A percentile compares a stretch with the other conserved stretches of the same genome.
Conservation (phyloP, 768 basidiomycete species). For the Lentinula aciculospora region DNA sequence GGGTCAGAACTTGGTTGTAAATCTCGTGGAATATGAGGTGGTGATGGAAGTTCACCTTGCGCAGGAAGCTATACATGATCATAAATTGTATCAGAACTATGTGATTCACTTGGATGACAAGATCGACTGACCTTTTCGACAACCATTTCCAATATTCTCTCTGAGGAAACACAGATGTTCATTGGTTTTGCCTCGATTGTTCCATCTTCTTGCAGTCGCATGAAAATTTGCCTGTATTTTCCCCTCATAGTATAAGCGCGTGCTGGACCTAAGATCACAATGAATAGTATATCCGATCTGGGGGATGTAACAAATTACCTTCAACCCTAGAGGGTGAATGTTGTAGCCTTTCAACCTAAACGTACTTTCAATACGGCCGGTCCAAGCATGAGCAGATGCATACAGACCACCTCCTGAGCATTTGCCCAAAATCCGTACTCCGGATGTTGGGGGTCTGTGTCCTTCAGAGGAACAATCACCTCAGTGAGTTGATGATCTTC, state of each 20-base stretch:
- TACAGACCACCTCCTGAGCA: constrained; percentile 51
- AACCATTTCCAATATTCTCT: constrained; percentile 50
- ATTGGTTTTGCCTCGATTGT: constrained; percentile 44
- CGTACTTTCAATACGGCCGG: neutral
- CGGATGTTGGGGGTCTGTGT: constrained; percentile 29
- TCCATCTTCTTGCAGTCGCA: constrained; percentile 53
- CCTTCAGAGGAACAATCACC: constrained; percentile 52
- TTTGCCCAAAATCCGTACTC: constrained; percentile 68
- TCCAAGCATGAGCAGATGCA: neutral
- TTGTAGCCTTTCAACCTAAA: constrained; percentile 49
- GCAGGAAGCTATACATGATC: constrained; percentile 26
- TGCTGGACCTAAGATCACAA: constrained; percentile 47
- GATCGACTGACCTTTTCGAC: constrained; percentile 49
- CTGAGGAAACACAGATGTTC: constrained; percentile 49
- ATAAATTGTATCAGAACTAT: neutral
- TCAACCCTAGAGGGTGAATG: constrained; percentile 61
- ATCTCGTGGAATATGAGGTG: constrained; percentile 27
- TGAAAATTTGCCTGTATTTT: constrained; percentile 62
- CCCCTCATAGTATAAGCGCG: constrained; percentile 63
- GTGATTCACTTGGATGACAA: neutral
- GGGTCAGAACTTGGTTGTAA: constrained; percentile 14
- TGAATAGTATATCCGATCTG: constrained; percentile 8
- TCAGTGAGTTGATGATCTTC: constrained; percentile 60
- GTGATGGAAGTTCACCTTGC: constrained; percentile 24
- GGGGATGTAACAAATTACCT: constrained; percentile 31